phyloP scores from a whole-genome alignment of 192 early-diverging fungal genomes.

The Pilaira anomala region DNA sequence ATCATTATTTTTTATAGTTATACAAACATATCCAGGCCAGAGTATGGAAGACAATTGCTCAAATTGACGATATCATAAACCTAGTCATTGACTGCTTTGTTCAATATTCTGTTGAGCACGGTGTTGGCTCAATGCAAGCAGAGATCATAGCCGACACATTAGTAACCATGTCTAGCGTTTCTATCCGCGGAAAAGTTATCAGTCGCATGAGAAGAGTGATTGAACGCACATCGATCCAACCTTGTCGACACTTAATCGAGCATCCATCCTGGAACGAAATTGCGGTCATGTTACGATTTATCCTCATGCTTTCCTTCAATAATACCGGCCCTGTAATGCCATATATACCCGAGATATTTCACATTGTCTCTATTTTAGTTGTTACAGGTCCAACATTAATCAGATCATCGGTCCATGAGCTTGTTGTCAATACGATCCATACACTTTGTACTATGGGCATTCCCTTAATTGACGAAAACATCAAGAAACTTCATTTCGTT shows the following conservation, averaged over 20 bases:
- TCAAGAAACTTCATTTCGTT: slow-evolving; percentile 50
- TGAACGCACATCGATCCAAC: slow-evolving; percentile 58
- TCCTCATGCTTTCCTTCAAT: slow-evolving; percentile 85
- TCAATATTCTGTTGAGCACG: slow-evolving; percentile 70
- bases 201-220: slow-evolving; percentile 66
- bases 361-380: slow-evolving; percentile 76
- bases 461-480: slow-evolving; percentile 44
- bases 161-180: slow-evolving; percentile 72
- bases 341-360: slow-evolving; percentile 81
- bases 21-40: slow-evolving; percentile 80
- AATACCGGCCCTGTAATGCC: slow-evolving; percentile 59
- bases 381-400: slow-evolving; percentile 79
- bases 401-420: slow-evolving; percentile 81
- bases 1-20: slow-evolving; percentile 59
- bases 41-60: slow-evolving; percentile 77
- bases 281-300: slow-evolving; percentile 78
- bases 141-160: slow-evolving; percentile 85
- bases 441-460: slow-evolving; percentile 58
- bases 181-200: slow-evolving; percentile 78
- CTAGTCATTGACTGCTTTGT: slow-evolving; percentile 77
- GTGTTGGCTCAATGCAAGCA: slow-evolving; percentile 68
- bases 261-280: slow-evolving; percentile 87
- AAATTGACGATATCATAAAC: slow-evolving; percentile 74
- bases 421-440: slow-evolving; percentile 88
- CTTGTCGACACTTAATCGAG: slow-evolving; percentile 63